Conservation (phyloP, 805 yeast genomes). For the Yarrowia phangngaensis region DNA sequence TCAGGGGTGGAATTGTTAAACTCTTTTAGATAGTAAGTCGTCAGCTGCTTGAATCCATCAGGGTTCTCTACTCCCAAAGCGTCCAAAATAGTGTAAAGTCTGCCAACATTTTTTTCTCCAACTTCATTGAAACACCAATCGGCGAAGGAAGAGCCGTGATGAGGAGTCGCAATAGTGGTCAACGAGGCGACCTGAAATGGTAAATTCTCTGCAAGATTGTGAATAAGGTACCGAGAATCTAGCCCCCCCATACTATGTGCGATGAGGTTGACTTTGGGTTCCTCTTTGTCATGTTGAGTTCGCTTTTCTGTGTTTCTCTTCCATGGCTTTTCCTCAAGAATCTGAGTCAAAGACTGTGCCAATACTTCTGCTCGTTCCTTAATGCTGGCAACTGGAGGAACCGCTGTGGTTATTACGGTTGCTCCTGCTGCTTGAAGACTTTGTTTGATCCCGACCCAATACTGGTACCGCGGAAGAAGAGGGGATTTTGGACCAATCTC, state of each 20-base stretch:
- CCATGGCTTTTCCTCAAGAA: slow-evolving; percentile 15
- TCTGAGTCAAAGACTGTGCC: slow-evolving; percentile 30
- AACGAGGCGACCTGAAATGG: slow-evolving; percentile 62
- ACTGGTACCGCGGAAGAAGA: slow-evolving; percentile 48
- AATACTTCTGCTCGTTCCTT: slow-evolving; percentile 60
- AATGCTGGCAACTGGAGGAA: slow-evolving; percentile 78
- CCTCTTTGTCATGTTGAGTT: slow-evolving; percentile 9
- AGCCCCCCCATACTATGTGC: slow-evolving; percentile 96
- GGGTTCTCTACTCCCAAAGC: slow-evolving; percentile 33
- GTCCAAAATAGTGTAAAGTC: slow-evolving; percentile 30
- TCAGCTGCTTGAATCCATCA: slow-evolving; percentile 57
- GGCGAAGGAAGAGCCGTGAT: slow-evolving; percentile 79
- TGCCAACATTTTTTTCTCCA: slow-evolving; percentile 11
- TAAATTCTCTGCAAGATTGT: slow-evolving; percentile 45
- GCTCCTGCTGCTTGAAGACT: slow-evolving; percentile 61
- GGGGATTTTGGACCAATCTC: slow-evolving; percentile 45
- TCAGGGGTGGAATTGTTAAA: slow-evolving; percentile 55
- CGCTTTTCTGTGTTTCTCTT: slow-evolving; percentile 16
- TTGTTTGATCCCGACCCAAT: slow-evolving; percentile 77
- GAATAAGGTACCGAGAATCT: slow-evolving; percentile 73
- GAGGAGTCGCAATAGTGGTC: slow-evolving; percentile 87
- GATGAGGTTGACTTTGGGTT: slow-evolving; percentile 58
- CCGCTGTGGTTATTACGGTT: slow-evolving; percentile 65
- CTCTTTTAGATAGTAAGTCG: slow-evolving; percentile 46
- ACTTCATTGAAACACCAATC: slow-evolving; percentile 44